Percentiles rank a stretch among this genome's conserved stretches.
Conservation (phyloP, 108 stramenopile genomes). For the Cyclotella choctawhatcheeana region DNA sequence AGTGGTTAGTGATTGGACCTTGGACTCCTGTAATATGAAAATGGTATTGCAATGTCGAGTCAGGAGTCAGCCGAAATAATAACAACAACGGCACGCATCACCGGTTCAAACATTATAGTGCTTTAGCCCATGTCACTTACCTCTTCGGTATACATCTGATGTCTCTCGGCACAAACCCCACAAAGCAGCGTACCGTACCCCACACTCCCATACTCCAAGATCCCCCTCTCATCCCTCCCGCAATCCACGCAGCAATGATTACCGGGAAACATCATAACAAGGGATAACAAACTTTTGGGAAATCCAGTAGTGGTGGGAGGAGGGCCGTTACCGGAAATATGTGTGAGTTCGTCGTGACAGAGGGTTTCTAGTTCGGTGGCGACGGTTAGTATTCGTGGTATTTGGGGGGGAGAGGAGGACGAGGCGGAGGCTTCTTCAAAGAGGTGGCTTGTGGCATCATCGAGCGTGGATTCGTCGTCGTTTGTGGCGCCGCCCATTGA, state of each 20-base stretch:
- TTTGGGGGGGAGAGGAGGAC: background rate
- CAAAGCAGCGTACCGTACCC: conserved; percentile 42
- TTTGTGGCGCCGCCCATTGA: too few relatives aligned
- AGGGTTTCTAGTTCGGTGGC: conserved; percentile 27
- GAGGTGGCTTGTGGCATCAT: too few relatives aligned
- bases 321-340: background rate
- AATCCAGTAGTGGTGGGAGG: background rate
- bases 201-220: conserved; percentile 21
- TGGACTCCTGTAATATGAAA: conserved; percentile 20
- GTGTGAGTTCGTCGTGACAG: conserved; percentile 21
- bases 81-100: background rate
- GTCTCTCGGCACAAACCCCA: conserved; percentile 29
- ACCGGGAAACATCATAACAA: conserved; percentile 30
- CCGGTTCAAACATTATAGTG: background rate
- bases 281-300: conserved; percentile 15
- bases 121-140: background rate
- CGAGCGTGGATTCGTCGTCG: too few relatives aligned
- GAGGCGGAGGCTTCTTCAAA: background rate
- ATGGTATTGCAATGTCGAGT: background rate
- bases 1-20: conserved; percentile 22
- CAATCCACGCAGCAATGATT: conserved; percentile 48
- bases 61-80: background rate
- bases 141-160: conserved; percentile 20
- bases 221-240: conserved; percentile 14
- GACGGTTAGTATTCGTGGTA: conserved; percentile 22